A percentile compares a stretch with the other conserved stretches of the same genome.
phyloP scores from a whole-genome alignment of 2,329 filamentous ascomycete species.

The Tolypocladium album region DNA sequence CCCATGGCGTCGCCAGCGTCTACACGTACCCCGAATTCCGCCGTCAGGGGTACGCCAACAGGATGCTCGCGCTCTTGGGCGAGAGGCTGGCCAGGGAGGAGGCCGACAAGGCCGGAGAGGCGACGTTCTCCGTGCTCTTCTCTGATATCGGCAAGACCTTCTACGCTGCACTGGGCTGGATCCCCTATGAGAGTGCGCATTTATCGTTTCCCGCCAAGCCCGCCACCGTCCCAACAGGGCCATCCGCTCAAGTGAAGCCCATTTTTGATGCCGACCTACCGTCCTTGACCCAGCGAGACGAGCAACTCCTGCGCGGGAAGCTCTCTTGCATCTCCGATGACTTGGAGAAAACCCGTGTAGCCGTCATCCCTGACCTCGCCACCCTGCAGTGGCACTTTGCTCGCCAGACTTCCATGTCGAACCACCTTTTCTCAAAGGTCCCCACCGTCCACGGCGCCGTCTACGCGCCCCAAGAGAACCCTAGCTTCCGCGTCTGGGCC shows the following conservation, averaged over 20 bases:
- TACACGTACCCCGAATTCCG: constrained; percentile 59
- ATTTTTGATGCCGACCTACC: constrained; percentile 52
- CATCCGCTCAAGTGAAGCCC: constrained; percentile 18
- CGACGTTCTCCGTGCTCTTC: constrained; percentile 66
- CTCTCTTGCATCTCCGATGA: constrained; percentile 23
- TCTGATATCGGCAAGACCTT: constrained; percentile 80
- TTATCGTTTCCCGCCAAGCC: constrained; percentile 41
- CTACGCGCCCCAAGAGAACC: constrained; percentile 34
- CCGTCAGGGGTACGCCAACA: constrained; percentile 63
- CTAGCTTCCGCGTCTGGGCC: constrained; percentile 56
- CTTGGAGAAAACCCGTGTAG: constrained; percentile 19
- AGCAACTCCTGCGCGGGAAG: constrained; percentile 44
- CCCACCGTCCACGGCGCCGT: constrained; percentile 63
- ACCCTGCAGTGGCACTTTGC: constrained; percentile 47
- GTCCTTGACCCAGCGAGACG: constrained; percentile 53
- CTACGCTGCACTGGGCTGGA: constrained; percentile 71
- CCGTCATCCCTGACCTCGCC: constrained; percentile 20
- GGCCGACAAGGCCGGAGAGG: constrained; percentile 17
- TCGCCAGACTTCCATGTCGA: constrained; percentile 71
- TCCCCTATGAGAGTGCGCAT: constrained; percentile 61
- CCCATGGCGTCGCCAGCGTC: constrained; percentile 73
- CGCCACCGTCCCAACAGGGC: constrained; percentile 14
- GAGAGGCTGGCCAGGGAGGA: constrained; percentile 19
- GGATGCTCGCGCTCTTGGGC: constrained; percentile 62
- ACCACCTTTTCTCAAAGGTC: constrained; percentile 43